Base-by-base conservation (phyloP, 306 rosid genomes). In the Datisca glomerata region DNA sequence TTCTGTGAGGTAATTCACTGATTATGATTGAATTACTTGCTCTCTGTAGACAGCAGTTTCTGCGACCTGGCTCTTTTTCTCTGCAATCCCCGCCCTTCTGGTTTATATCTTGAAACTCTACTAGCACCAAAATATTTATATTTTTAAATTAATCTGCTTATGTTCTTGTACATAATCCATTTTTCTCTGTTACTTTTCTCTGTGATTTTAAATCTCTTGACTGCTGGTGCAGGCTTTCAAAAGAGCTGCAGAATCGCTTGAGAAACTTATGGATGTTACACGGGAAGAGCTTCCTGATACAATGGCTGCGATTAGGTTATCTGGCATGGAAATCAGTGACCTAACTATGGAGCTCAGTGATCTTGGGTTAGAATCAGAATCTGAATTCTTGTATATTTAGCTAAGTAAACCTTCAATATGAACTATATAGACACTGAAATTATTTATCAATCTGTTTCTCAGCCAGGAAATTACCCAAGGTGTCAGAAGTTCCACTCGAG, bases 261-360 rank as follows among this genome's bases (percentile, higher is more conserved):
- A 81, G 70, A 89, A 78, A 64, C 84, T 84, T 41, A 77, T 84
- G 93, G 95, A 84, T 68, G 65, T 73, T 3, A 59, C 91, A 15
- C 70, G 92, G 69, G 95, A 80, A 63, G 98, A 89, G 59, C 79
- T 89, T 55, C 98, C 98, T 0, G 82, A 64, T 42, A 89, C 98
- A 24, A 80, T 84, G 93, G 81, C 92, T 12, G 79, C 93, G 31
- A 65, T 89, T 62, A 76, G 91, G 6, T 60, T 89, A 69, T 89
- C 98, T 49, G 93, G 94, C 57, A 84, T 84, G 94, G 96, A 91
- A 78, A 80, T 84, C 45, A 75, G 81, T 51, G 98, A 91, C 67
- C 59, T 84, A 20, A 84, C 96, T 12, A 71, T 76, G 53, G 92
- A 84, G 53, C 93, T 91, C 47, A 78, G 86, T 59, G 94, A 84